Percentiles rank a stretch among this genome's conserved stretches.
phyloP scores from a whole-genome alignment of 164 flowering plant species.

The Malania oleifera region DNA sequence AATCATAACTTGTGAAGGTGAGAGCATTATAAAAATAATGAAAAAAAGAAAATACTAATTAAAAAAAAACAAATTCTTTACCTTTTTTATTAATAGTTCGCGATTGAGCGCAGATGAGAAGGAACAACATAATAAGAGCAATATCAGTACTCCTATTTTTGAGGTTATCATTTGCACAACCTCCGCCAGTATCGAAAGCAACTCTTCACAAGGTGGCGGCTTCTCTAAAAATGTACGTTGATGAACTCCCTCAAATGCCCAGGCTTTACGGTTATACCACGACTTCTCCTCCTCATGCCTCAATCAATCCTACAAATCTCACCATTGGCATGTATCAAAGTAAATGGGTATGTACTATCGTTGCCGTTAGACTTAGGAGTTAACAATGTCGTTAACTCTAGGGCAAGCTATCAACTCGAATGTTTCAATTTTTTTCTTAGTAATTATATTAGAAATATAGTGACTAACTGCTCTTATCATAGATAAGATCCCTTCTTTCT shows the following conservation, averaged over 20 bases:
- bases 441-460: not conserved
- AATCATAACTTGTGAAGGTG: no score
- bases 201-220: conserved; percentile 1
- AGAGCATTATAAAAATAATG: no score
- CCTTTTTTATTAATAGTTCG: no score
- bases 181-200: not conserved
- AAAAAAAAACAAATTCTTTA: no score
- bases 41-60: no score
- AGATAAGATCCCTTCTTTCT: not conserved
- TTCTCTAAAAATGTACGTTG: conserved; percentile 11
- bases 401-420: not conserved
- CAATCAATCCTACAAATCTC: not conserved
- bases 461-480: not conserved
- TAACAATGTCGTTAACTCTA: not conserved
- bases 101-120: no score
- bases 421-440: not conserved
- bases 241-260: conserved; percentile 9
- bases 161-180: no score
- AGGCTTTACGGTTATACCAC: not conserved
- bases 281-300: not conserved
- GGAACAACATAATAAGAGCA: no score
- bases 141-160: no score
- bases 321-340: conserved; percentile 10
- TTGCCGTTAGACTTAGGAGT: not conserved
- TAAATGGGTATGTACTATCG: conserved; percentile 7